Percentiles rank a stretch among this genome's conserved stretches.
phyloP scores from a whole-genome alignment of 352 stramenopile species.

The Phytophthora niederhauseri region DNA sequence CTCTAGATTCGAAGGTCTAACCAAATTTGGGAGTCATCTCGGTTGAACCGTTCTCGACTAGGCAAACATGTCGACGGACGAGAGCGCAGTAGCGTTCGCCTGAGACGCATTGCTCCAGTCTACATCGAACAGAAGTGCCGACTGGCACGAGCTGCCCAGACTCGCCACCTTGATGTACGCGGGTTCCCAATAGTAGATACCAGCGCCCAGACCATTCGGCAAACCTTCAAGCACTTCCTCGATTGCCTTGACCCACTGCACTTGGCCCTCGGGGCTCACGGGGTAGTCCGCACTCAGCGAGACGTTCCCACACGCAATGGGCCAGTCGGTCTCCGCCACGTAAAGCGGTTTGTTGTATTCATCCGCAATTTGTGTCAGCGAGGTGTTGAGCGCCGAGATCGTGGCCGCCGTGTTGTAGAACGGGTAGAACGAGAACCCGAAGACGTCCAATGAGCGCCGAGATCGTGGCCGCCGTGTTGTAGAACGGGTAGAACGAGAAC shows the following conservation, averaged over 20 bases:
- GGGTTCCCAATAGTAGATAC: slow-evolving; percentile 46
- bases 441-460: slow-evolving; percentile 26
- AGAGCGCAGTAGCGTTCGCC: slow-evolving; percentile 36
- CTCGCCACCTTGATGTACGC: slow-evolving; percentile 27
- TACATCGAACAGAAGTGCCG: slow-evolving; percentile 40
- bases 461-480: neutral
- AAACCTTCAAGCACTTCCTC: slow-evolving; percentile 31
- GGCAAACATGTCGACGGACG: slow-evolving; percentile 27
- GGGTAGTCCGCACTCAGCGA: slow-evolving; percentile 30
- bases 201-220: slow-evolving; percentile 28
- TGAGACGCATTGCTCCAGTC: slow-evolving; percentile 31
- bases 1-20: too few relatives aligned
- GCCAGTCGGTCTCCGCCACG: slow-evolving; percentile 42
- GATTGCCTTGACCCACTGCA: slow-evolving; percentile 35
- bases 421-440: slow-evolving; percentile 45
- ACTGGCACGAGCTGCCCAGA: slow-evolving; percentile 38
- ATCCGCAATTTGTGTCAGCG: too few relatives aligned
- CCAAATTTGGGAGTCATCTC: too few relatives aligned
- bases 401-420: slow-evolving; percentile 2
- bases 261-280: slow-evolving; percentile 33
- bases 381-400: neutral
- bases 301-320: slow-evolving; percentile 28
- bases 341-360: slow-evolving; percentile 39
- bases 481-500: slow-evolving; percentile 43
- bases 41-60: neutral